Percentiles rank a stretch among this genome's conserved stretches.
Evolutionary conservation across 176 grass and related monocot genomes (phyloP).

Genomic region (Lolium multiflorum): DNA sequence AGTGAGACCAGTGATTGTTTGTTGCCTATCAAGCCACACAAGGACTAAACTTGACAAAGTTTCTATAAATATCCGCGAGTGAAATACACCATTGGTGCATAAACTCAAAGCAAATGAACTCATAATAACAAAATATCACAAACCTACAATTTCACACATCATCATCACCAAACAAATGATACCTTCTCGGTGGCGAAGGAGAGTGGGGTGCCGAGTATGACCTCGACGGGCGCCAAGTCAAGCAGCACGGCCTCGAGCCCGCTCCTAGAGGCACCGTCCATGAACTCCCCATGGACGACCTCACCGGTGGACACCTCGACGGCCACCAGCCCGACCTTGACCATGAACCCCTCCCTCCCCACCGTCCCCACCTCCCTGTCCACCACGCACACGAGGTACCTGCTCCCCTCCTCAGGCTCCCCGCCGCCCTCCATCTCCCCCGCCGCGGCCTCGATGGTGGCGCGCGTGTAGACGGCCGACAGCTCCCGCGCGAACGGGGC

Average conservation of each 20-base stretch:
- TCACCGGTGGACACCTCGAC: conserved; percentile 81
- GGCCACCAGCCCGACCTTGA: conserved; percentile 67
- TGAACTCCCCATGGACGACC: conserved; percentile 85
- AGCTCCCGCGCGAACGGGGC: conserved; percentile 64
- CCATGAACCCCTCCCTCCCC: conserved; percentile 52
- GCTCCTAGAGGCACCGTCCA: conserved; percentile 58
- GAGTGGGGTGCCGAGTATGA: conserved; percentile 76
- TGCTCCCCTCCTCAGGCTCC: conserved; percentile 45
- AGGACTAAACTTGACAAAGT: background rate
- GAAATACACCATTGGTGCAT: no score
- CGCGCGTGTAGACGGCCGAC: conserved; percentile 81
- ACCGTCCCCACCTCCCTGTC: conserved; percentile 64
- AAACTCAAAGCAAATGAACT: no score
- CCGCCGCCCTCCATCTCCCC: conserved; percentile 64
- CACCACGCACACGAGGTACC: conserved; percentile 80
- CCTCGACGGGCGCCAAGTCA: conserved; percentile 72
- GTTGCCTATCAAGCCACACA: background rate
- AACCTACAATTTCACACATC: no score
- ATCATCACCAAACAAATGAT: no score
- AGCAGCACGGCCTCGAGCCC: conserved; percentile 82
- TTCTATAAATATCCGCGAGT: background rate
- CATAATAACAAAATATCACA: background rate
- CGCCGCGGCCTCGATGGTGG: conserved; percentile 85
- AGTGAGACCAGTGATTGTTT: background rate
- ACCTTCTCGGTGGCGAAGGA: conserved; percentile 72